Evolutionary conservation across 2,329 filamentous ascomycete species (phyloP).

Genomic region (Biscogniauxia sp.): DNA sequence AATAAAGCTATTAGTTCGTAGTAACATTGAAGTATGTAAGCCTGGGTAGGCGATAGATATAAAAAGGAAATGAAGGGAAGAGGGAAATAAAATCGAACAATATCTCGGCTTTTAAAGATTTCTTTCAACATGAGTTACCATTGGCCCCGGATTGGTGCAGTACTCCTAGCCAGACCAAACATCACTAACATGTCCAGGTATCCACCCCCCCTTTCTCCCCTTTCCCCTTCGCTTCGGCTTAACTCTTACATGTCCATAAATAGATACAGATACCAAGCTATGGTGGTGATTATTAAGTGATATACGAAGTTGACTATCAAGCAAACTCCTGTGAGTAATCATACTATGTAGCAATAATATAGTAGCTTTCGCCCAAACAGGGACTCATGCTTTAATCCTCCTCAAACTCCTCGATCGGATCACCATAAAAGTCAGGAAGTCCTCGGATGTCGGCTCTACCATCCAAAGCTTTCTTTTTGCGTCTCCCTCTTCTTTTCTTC

Average conservation of each 20-base stretch:
- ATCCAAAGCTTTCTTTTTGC: constrained; percentile 18
- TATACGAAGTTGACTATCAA: neutral
- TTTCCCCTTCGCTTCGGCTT: neutral
- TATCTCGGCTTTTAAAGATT: neutral
- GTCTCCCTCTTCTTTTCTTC: constrained; percentile 13
- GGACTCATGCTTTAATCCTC: constrained; percentile 4
- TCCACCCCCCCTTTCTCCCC: too few species aligned
- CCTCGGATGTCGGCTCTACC: constrained; percentile 30
- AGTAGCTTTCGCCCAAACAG: neutral
- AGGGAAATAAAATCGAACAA: constrained; percentile 1
- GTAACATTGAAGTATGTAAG: neutral
- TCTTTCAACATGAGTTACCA: neutral
- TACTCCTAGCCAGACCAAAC: neutral
- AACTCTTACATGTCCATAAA: neutral
- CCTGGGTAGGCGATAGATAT: neutral
- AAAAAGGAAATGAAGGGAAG: neutral
- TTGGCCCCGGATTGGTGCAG: neutral
- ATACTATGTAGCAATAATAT: neutral
- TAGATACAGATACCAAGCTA: neutral
- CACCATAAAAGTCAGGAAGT: constrained; percentile 29
- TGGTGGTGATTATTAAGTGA: too few species aligned
- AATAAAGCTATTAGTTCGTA: neutral
- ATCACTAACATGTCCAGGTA: neutral
- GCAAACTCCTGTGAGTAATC: neutral
- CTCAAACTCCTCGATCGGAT: constrained; percentile 30